A percentile compares a stretch with the other conserved stretches of the same genome.
These are phyloP conservation scores for Acer negundo DNA, from an alignment of 345 rosid species.

Conservation along the genomic window DNA sequence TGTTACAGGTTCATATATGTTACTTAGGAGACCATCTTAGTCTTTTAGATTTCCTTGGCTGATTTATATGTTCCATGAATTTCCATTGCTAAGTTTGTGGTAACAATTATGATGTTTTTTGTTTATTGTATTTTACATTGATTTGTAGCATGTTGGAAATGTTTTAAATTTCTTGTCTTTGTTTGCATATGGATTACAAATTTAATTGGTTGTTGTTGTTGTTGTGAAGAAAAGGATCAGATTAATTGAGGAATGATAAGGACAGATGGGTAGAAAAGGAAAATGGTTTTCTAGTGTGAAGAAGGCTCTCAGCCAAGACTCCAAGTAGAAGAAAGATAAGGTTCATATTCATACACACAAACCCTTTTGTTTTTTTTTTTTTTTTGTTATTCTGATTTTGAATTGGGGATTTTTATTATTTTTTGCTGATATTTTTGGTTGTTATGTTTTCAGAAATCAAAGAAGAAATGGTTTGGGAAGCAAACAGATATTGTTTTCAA, in stretches of 20 bases:
- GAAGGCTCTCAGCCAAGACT: slow-evolving; percentile 82
- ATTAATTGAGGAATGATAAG: slow-evolving; percentile 38
- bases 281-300: slow-evolving; percentile 89
- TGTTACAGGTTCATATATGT: too few species aligned
- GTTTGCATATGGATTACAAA: slow-evolving; percentile 10
- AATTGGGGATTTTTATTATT: not conserved
- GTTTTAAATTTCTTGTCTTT: not conserved
- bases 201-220: not conserved
- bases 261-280: slow-evolving; percentile 89
- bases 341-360: slow-evolving; percentile 23
- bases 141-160: not conserved
- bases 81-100: not conserved
- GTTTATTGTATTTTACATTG: not conserved
- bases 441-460: slow-evolving; percentile 37
- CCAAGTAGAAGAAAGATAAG: slow-evolving; percentile 57
- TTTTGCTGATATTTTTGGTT: not conserved
- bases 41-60: too few species aligned
- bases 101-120: slow-evolving; percentile 2
- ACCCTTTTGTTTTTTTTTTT: not conserved
- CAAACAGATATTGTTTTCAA: slow-evolving; percentile 39
- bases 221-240: slow-evolving; percentile 4
- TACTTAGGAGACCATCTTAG: too few species aligned
- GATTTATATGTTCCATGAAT: too few species aligned
- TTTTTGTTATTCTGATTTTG: not conserved
- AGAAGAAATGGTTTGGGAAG: slow-evolving; percentile 56